Conservation (phyloP, 208 protist genomes). For the Crithidia sp. region DNA sequence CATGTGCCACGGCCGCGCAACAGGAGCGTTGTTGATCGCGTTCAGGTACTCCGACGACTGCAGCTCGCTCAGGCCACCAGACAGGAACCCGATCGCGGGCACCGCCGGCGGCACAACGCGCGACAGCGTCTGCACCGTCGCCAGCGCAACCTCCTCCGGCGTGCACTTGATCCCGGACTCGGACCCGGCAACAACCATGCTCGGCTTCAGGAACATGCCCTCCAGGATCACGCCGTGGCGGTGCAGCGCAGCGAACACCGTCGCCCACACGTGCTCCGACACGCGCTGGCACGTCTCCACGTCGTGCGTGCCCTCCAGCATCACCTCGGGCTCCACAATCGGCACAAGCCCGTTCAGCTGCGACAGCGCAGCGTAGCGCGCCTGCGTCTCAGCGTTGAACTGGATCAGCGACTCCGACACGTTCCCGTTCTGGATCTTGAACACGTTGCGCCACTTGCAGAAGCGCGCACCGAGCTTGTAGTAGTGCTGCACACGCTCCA, state of each 20-base stretch:
- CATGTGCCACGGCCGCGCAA: constrained; percentile 86
- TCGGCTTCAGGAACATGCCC: constrained; percentile 97
- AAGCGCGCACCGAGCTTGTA: too few relatives aligned
- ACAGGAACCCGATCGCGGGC: constrained; percentile 95
- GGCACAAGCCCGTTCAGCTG: too few relatives aligned
- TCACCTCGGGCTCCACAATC: too few relatives aligned
- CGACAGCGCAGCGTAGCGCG: too few relatives aligned
- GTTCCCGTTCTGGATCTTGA: too few relatives aligned
- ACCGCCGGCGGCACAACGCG: constrained; percentile 95
- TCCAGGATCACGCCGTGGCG: constrained; percentile 95
- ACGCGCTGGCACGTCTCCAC: constrained; percentile 87
- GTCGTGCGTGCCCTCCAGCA: constrained; percentile 91
- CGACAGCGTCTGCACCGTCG: constrained; percentile 91
- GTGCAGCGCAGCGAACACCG: constrained; percentile 82
- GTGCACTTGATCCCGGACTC: constrained; percentile 66
- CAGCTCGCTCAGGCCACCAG: constrained; percentile 96
- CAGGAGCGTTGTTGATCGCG: constrained; percentile 90
- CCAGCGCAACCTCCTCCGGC: constrained; percentile 84
- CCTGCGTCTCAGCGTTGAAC: too few relatives aligned
- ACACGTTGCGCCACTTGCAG: neutral
- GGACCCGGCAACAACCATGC: constrained; percentile 95
- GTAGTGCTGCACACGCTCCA: too few relatives aligned
- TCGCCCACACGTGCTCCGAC: constrained; percentile 87
- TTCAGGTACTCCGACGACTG: constrained; percentile 96
- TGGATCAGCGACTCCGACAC: constrained; percentile 4